Conservation (phyloP, 495 filamentous ascomycete genomes). For the Astrothelium macrocarpum region DNA sequence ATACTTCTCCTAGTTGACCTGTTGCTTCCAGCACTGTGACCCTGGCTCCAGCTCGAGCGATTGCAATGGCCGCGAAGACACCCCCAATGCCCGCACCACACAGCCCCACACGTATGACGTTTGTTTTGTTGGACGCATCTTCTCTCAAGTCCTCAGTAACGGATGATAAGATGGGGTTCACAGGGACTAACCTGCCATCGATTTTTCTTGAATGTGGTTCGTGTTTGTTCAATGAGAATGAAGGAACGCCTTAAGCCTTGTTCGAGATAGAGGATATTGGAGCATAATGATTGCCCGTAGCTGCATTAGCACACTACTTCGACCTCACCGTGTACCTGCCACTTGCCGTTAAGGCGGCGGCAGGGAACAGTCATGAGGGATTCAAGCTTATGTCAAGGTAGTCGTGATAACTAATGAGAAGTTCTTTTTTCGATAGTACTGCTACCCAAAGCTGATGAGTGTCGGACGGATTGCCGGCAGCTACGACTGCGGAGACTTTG, state of each 20-base stretch:
- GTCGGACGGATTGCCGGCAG: background rate
- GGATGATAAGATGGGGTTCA: background rate
- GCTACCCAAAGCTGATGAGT: background rate
- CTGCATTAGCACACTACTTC: background rate
- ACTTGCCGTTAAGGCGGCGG: background rate
- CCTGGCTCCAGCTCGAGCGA: slow-evolving; percentile 22
- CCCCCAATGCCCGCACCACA: slow-evolving; percentile 27
- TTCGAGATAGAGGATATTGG: background rate
- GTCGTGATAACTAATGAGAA: background rate
- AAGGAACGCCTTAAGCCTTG: background rate
- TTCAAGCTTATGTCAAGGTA: background rate
- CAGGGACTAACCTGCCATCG: background rate
- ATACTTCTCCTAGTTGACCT: slow-evolving; percentile 17
- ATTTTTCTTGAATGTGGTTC: background rate
- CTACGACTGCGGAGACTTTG: background rate
- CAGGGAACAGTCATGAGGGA: background rate
- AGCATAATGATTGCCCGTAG: background rate
- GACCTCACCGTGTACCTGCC: background rate
- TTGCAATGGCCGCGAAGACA: slow-evolving; percentile 22
- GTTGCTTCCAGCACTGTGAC: slow-evolving; percentile 20
- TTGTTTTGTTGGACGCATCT: background rate
- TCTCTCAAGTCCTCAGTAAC: background rate
- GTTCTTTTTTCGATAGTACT: background rate
- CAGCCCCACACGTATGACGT: slow-evolving; percentile 18
- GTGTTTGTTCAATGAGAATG: background rate